These are phyloP conservation scores for Guadua angustifolia DNA, from an alignment of 176 grass and related monocot species.

Conservation along the genomic window DNA sequence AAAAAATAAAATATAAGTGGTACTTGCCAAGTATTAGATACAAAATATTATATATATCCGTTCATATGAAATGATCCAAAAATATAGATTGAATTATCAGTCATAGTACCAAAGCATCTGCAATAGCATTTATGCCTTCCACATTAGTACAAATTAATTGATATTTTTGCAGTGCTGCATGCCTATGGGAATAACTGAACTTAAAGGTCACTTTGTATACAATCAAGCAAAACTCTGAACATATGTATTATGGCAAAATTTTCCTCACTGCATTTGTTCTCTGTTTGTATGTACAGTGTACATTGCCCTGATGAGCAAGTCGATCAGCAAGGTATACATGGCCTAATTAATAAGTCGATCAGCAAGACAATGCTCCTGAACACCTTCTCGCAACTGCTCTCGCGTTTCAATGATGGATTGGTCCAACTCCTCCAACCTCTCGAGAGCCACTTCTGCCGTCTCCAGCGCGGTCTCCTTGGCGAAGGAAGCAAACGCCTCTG, in stretches of 20 bases:
- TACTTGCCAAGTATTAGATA: no score
- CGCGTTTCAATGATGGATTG: conserved; percentile 42
- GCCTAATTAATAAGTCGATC: conserved; percentile 53
- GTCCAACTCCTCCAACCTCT: conserved; percentile 42
- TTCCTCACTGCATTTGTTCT: background rate
- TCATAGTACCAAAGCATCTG: no score
- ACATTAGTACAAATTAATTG: no score
- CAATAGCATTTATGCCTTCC: no score
- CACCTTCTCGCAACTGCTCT: conserved; percentile 40
- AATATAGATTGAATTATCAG: no score
- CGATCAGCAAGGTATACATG: background rate
- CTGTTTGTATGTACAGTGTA: background rate
- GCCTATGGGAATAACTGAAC: no score
- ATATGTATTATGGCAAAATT: background rate
- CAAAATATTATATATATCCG: no score
- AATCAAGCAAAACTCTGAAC: background rate
- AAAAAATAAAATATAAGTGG: no score
- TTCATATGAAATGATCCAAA: no score
- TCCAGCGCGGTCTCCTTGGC: conserved; percentile 21
- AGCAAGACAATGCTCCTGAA: conserved; percentile 52
- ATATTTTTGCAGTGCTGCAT: no score
- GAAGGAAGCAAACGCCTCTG: background rate
- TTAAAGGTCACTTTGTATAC: no score
- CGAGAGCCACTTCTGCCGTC: background rate
- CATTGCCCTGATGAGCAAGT: background rate